These are phyloP conservation scores for Stropharia rugosoannulata DNA, from an alignment of 768 basidiomycete species.

Conservation along the genomic window DNA sequence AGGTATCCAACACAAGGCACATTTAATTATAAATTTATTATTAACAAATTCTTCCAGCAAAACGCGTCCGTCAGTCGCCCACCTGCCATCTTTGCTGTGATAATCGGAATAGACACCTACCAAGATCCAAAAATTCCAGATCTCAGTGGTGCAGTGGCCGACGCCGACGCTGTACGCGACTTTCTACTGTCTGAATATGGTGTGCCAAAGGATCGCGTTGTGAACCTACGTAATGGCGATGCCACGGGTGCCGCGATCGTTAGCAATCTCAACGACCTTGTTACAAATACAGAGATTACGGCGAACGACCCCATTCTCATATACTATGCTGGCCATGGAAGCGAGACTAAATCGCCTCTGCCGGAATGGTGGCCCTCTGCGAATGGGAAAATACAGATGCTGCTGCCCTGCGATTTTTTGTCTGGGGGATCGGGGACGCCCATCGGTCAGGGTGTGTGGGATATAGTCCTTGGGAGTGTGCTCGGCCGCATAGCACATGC, in stretches of 20 bases:
- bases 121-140: too few species aligned
- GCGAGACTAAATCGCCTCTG: background rate
- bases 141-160: too few species aligned
- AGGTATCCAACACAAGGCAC: too few species aligned
- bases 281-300: background rate
- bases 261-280: background rate
- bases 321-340: conserved; percentile 7
- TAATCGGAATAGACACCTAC: too few species aligned
- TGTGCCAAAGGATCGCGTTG: background rate
- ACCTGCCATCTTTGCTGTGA: too few species aligned
- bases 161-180: too few species aligned
- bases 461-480: background rate
- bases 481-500: background rate
- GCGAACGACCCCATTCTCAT: conserved; percentile 1
- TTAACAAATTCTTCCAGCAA: too few species aligned
- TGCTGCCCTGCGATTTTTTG: background rate
- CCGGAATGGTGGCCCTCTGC: background rate
- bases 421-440: background rate
- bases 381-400: background rate
- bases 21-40: too few species aligned
- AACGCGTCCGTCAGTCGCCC: too few species aligned
- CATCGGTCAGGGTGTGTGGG: background rate
- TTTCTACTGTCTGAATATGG: background rate
- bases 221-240: background rate
- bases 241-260: background rate